Percentiles rank a stretch among this genome's conserved stretches.
Evolutionary conservation across 495 filamentous ascomycete genomes (phyloP).

Genomic region (Penicillium ucsense): DNA sequence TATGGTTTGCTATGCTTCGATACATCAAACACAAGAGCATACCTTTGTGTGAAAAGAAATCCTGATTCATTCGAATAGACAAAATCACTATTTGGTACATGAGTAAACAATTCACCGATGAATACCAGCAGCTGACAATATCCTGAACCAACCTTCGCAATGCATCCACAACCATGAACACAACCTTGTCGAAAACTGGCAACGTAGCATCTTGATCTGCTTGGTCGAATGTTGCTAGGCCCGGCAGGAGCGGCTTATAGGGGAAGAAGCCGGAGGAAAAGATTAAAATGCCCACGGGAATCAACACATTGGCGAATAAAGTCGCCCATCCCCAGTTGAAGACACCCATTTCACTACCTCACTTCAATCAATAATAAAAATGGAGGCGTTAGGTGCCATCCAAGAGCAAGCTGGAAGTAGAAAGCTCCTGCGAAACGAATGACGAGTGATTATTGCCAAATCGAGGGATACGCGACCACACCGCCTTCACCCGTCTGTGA

Average conservation of each 20-base stretch:
- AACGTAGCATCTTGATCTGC: conserved; percentile 29
- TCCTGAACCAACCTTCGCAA: conserved; percentile 58
- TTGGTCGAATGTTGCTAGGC: conserved; percentile 57
- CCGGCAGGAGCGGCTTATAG: conserved; percentile 86
- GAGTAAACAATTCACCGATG: conserved; percentile 1
- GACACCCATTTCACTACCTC: conserved; percentile 14
- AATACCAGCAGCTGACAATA: not conserved
- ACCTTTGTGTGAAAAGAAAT: conserved; percentile 90
- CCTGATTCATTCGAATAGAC: conserved; percentile 73
- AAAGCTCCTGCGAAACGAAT: not conserved
- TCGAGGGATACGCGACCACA: conserved; percentile 7
- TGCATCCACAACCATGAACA: conserved; percentile 98
- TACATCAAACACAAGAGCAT: conserved; percentile 8
- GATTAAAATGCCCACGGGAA: conserved; percentile 64
- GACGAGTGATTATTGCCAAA: not conserved
- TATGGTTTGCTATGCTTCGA: not conserved
- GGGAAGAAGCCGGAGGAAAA: conserved; percentile 96
- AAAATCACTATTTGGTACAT: conserved; percentile 64
- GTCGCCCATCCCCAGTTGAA: conserved; percentile 16
- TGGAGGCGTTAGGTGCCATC: no score
- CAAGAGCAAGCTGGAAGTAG: no score
- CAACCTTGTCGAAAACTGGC: conserved; percentile 72
- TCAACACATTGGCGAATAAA: conserved; percentile 57
- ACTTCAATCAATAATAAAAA: not conserved
- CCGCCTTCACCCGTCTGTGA: conserved; percentile 7